Evolutionary conservation across 768 basidiomycete species (phyloP), one percentile per base, ranked within the genome.

Genomic region (Porpolomopsis calyptriformis): DNA sequence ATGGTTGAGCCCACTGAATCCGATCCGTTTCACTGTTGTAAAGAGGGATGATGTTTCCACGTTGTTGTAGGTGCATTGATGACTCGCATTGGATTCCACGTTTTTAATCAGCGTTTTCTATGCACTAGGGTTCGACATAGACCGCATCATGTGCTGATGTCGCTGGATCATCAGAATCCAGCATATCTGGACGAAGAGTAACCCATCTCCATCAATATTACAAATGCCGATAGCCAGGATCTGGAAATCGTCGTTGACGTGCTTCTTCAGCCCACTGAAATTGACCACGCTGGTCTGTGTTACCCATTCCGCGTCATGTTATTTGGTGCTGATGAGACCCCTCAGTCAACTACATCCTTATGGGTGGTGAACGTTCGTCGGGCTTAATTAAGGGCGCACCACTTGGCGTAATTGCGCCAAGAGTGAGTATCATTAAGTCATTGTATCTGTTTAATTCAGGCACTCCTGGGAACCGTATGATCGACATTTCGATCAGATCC

Each of bases 121-220:
- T 35, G 10, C 20, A 31, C 4, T 29, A 86, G 82, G 18, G 73
- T 86, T 34, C 77, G 73, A 40, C 72, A 81, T 51, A 75, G 75
- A 18, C 71, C 79, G 0, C 86, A 87, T 50, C 60, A 62, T 0
- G 54, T 94, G 3, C 53, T 62, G 3, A 64, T 87, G 16, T 64
- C 68, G 0, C 57, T 92, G 37, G 60, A 67, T 1, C 82, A 90
- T 47, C 64, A 73, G 0, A 60, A 72, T 1, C 84, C 85, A 0
- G 89, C 88, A 1, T 86, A 82, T 59, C 61, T 94, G 27, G 81
- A 85, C 50, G 93, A 96, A 60, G 71, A 74, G 37, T 87, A 85
- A 55, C 80, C 85, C 0, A 81, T 97, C 53, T 57, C 60, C 9
- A 67, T 97, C 34, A 69, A 77, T 38, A 70, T 94, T 11, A 74